These are phyloP conservation scores for Amaranthus cruentus DNA, from an alignment of 148 eudicot species.

Conservation along the genomic window DNA sequence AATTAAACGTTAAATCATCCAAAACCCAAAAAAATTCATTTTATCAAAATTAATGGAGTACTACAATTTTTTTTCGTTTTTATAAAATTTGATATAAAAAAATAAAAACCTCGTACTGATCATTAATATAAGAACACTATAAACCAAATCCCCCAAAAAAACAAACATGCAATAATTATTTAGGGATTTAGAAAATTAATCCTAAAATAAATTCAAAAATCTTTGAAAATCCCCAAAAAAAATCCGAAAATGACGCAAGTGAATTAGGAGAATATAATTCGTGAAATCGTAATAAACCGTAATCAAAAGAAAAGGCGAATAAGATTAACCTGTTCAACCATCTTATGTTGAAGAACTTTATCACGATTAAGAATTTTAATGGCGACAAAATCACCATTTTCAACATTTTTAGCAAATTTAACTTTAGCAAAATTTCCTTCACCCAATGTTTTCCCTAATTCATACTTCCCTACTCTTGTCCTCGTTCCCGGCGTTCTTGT, in stretches of 20 bases:
- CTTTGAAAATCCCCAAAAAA: too few species aligned
- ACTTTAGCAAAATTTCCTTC: conserved; percentile 87
- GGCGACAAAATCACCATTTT: conserved; percentile 57
- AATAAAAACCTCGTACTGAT: too few species aligned
- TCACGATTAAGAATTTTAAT: conserved; percentile 76
- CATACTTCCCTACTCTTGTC: conserved; percentile 78
- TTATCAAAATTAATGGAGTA: neutral
- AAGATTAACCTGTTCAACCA: conserved; percentile 66
- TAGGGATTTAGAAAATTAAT: too few species aligned
- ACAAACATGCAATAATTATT: too few species aligned
- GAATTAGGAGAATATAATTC: too few species aligned
- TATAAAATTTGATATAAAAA: too few species aligned
- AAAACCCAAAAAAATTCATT: neutral
- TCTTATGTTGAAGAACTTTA: conserved; percentile 57
- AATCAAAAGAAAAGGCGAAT: neutral
- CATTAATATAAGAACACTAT: too few species aligned
- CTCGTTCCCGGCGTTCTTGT: conserved; percentile 27
- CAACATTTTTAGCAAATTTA: conserved; percentile 53
- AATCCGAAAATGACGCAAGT: too few species aligned
- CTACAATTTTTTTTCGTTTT: too few species aligned
- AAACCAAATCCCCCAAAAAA: too few species aligned
- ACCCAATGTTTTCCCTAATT: conserved; percentile 73
- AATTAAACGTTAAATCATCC: neutral
- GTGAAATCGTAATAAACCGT: neutral
- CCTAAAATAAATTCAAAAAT: too few species aligned